phyloP scores from a whole-genome alignment of 2,329 filamentous ascomycete genomes.

The Paraphoma chrysanthemicola region DNA sequence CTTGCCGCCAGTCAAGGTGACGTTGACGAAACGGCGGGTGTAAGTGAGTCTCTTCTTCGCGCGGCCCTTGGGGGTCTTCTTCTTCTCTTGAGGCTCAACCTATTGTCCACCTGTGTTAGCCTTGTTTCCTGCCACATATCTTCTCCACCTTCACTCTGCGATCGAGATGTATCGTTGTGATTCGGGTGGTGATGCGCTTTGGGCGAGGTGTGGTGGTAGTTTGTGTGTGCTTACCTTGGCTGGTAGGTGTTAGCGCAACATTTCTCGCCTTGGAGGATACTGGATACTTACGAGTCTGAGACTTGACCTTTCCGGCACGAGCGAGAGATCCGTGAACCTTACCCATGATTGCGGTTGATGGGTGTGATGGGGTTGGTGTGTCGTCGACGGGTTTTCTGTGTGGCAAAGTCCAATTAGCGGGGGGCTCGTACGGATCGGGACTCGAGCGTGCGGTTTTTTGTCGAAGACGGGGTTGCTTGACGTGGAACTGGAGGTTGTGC shows the following conservation, averaged over 20 bases:
- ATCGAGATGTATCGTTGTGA: neutral
- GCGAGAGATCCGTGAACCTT: constrained; percentile 94
- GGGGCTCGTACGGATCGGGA: constrained; percentile 10
- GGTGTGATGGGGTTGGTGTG: constrained; percentile 35
- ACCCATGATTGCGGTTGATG: constrained; percentile 73
- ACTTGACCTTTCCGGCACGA: constrained; percentile 98
- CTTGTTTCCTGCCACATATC: constrained; percentile 1
- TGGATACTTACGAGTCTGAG: constrained; percentile 36
- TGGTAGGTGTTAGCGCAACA: constrained; percentile 23
- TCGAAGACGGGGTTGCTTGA: constrained; percentile 4
- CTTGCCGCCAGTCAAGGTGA: constrained; percentile 97
- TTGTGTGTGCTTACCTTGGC: constrained; percentile 33
- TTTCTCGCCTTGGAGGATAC: constrained; percentile 2
- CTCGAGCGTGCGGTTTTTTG: constrained; percentile 1
- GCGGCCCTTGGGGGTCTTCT: constrained; percentile 95
- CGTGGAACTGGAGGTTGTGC: constrained; percentile 33
- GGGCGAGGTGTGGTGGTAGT: neutral
- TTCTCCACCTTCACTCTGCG: neutral
- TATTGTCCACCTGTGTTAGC: constrained; percentile 50
- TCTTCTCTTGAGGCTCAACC: constrained; percentile 93
- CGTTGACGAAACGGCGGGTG: constrained; percentile 98
- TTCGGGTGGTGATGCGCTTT: neutral
- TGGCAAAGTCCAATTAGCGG: constrained; percentile 43
- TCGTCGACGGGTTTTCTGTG: constrained; percentile 28
- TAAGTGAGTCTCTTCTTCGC: constrained; percentile 97